These are phyloP conservation scores for Sorghum bicolor DNA, from an alignment of 176 grass and related monocot species.

Conservation along the genomic window DNA sequence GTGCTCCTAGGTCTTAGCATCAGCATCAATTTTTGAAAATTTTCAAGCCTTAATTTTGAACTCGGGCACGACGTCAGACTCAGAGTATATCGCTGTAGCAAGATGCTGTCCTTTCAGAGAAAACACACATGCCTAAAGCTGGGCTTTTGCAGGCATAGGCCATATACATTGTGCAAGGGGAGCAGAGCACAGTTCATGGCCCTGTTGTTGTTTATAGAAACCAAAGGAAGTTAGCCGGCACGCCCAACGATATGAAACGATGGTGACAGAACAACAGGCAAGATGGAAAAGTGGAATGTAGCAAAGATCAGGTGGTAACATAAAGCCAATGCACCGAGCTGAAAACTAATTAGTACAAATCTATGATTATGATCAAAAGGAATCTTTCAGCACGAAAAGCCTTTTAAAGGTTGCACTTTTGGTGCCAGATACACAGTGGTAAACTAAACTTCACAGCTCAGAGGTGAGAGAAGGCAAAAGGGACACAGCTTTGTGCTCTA, in stretches of 20 bases:
- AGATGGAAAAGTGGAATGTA: conserved; percentile 34
- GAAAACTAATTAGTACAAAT: conserved; percentile 26
- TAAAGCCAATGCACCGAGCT: conserved; percentile 23
- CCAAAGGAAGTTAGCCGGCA: conserved; percentile 18
- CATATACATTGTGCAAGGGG: background rate
- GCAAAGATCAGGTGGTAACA: conserved; percentile 24
- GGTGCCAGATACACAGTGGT: background rate
- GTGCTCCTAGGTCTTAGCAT: background rate
- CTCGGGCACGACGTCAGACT: background rate
- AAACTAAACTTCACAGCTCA: conserved; percentile 26
- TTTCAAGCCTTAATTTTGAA: conserved; percentile 35
- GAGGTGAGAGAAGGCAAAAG: conserved; percentile 30
- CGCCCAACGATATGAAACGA: conserved; percentile 39
- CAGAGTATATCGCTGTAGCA: conserved; percentile 30
- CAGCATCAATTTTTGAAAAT: background rate
- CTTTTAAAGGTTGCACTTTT: conserved; percentile 37
- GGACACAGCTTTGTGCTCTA: conserved; percentile 11
- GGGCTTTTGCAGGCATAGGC: conserved; percentile 43
- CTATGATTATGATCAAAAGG: conserved; percentile 50
- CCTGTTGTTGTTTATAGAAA: conserved; percentile 32
- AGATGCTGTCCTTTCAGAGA: conserved; percentile 39
- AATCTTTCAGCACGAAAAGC: conserved; percentile 39
- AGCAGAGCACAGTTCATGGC: conserved; percentile 35
- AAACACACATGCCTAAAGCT: conserved; percentile 39
- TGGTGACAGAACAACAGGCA: conserved; percentile 33